Conservation (phyloP, 352 stramenopile species). For the Pythium aristosporum region DNA sequence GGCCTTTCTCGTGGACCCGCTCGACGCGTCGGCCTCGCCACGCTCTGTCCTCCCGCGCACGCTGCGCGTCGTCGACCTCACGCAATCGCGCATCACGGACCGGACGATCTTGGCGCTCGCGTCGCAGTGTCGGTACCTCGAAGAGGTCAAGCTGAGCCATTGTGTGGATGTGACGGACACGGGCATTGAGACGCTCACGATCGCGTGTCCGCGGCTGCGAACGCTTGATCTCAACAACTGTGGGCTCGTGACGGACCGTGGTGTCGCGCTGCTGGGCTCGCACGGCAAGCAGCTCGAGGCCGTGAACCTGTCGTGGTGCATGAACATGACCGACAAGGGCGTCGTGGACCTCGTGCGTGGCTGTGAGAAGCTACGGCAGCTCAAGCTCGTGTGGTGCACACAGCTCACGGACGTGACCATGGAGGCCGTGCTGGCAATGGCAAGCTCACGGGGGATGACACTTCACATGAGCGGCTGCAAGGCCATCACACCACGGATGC, state of each 20-base stretch:
- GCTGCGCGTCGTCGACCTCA: constrained; percentile 65
- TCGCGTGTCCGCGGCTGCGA: constrained; percentile 49
- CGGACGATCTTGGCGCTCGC: constrained; percentile 58
- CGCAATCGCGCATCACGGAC: constrained; percentile 75
- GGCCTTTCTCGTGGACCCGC: constrained; percentile 36
- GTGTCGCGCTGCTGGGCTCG: constrained; percentile 49
- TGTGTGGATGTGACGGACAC: constrained; percentile 80
- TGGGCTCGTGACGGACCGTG: constrained; percentile 72
- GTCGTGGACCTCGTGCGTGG: constrained; percentile 62
- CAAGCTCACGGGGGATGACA: constrained; percentile 27
- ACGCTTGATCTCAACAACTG: constrained; percentile 79
- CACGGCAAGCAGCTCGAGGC: constrained; percentile 57
- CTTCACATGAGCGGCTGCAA: constrained; percentile 77
- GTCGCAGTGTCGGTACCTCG: constrained; percentile 58
- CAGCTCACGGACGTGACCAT: constrained; percentile 76
- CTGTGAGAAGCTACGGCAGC: constrained; percentile 57
- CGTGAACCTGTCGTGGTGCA: constrained; percentile 85
- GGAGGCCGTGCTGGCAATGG: constrained; percentile 41
- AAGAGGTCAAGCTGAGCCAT: constrained; percentile 71
- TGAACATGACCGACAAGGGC: constrained; percentile 88
- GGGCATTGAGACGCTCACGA: constrained; percentile 63
- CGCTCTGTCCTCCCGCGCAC: constrained; percentile 33
- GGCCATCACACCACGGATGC: constrained; percentile 31
- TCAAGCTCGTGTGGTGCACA: constrained; percentile 82
- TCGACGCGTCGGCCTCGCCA: constrained; percentile 9